Conservation (phyloP, 2,329 filamentous ascomycete genomes). For the Ceratocystis ficicola region DNA sequence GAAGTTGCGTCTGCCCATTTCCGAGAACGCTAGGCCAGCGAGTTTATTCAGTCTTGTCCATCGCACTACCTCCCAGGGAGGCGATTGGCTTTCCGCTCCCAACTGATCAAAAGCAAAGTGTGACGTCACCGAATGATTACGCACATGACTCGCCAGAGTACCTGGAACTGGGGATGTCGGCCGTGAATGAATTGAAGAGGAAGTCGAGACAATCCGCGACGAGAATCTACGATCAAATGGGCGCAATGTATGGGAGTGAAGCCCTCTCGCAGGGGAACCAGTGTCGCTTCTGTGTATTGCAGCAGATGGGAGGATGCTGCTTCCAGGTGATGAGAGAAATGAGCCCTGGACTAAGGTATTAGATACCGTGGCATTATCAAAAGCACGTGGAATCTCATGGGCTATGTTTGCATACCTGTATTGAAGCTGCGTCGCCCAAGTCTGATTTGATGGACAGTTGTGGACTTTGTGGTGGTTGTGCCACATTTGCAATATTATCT, state of each 20-base stretch:
- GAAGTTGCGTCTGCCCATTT: conserved; percentile 83
- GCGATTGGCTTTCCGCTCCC: conserved; percentile 57
- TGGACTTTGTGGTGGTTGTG: conserved; percentile 49
- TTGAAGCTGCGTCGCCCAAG: conserved; percentile 72
- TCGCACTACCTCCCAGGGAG: conserved; percentile 91
- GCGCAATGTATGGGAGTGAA: conserved; percentile 51
- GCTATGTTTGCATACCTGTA: conserved; percentile 48
- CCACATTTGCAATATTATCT: neutral
- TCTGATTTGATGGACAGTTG: conserved; percentile 57
- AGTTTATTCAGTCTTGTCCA: conserved; percentile 93
- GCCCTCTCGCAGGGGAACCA: conserved; percentile 48
- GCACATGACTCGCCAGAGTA: conserved; percentile 60
- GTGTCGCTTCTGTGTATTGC: conserved; percentile 52
- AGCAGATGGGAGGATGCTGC: conserved; percentile 58
- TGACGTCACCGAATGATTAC: conserved; percentile 67
- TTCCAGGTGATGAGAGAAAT: conserved; percentile 53
- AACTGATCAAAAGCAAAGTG: conserved; percentile 50
- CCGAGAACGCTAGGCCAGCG: conserved; percentile 80
- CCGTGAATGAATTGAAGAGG: conserved; percentile 46
- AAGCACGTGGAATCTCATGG: conserved; percentile 25
- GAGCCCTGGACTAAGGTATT: conserved; percentile 38
- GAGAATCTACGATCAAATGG: conserved; percentile 94
- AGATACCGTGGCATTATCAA: neutral
- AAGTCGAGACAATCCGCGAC: conserved; percentile 61
- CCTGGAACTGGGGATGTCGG: conserved; percentile 58